A percentile compares a stretch with the other conserved stretches of the same genome.
Evolutionary conservation across 192 early-diverging fungal species (phyloP).

Genomic region (Podila verticillata): DNA sequence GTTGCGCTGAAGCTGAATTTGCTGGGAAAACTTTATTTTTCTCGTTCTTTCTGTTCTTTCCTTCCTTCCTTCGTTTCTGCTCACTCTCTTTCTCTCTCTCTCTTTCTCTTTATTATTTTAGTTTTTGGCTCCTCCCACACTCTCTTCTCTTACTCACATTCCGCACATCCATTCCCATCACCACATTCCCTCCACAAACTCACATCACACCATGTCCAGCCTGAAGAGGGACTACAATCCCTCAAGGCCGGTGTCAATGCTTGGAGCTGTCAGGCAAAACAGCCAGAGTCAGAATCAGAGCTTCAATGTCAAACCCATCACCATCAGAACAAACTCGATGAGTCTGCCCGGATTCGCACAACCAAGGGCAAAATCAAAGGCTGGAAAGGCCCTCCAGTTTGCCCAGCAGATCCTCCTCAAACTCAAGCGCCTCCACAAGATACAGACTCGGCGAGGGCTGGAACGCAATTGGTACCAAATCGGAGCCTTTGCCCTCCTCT

Average conservation of each 20-base stretch:
- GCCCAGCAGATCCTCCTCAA: slow-evolving; percentile 23
- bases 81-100: background rate
- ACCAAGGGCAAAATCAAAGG: slow-evolving; percentile 9
- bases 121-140: no score
- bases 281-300: slow-evolving; percentile 8
- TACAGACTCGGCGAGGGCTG: slow-evolving; percentile 32
- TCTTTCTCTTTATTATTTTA: background rate
- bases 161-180: background rate
- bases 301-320: slow-evolving; percentile 47
- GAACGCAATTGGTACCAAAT: slow-evolving; percentile 42
- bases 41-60: background rate
- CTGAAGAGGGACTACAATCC: background rate
- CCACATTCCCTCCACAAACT: background rate
- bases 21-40: background rate
- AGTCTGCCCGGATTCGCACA: slow-evolving; percentile 27
- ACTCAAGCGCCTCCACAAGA: slow-evolving; percentile 32
- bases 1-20: no score
- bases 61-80: background rate
- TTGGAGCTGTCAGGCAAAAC: background rate
- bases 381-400: slow-evolving; percentile 9
- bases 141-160: background rate
- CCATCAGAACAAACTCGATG: slow-evolving; percentile 39
- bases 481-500: background rate
- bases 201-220: background rate
- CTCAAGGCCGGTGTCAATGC: background rate